Evolutionary conservation across 345 rosid genomes (phyloP).

Genomic region (Euphorbia peplus): DNA sequence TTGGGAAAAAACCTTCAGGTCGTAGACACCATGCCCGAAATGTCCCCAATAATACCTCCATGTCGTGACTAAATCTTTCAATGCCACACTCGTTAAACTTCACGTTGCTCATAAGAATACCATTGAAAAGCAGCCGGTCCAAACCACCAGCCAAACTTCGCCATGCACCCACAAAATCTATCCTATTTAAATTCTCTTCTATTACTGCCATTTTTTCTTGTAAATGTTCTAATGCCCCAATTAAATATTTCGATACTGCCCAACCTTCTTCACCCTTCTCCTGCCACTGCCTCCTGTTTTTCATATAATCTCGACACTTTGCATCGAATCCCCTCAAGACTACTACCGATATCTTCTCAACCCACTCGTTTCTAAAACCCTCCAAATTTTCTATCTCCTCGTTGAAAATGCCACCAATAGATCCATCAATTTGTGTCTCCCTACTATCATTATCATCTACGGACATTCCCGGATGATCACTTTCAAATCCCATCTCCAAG

Average conservation of each 20-base stretch:
- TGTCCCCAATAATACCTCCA: slow-evolving; percentile 64
- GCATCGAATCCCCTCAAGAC: slow-evolving; percentile 83
- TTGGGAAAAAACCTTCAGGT: slow-evolving; percentile 79
- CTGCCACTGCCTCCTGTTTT: slow-evolving; percentile 83
- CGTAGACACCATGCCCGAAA: slow-evolving; percentile 82
- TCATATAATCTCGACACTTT: slow-evolving; percentile 64
- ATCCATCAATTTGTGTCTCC: slow-evolving; percentile 25
- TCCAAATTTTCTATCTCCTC: slow-evolving; percentile 56
- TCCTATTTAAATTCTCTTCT: slow-evolving; percentile 53
- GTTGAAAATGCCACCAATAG: slow-evolving; percentile 45
- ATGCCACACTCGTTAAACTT: slow-evolving; percentile 61
- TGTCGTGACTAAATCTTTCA: slow-evolving; percentile 55
- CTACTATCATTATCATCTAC: slow-evolving; percentile 13
- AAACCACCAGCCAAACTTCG: slow-evolving; percentile 71
- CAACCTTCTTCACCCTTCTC: slow-evolving; percentile 68
- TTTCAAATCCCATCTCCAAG: slow-evolving; percentile 59
- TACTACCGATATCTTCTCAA: slow-evolving; percentile 68
- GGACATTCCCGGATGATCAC: slow-evolving; percentile 36
- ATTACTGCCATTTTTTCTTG: slow-evolving; percentile 66
- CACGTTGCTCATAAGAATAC: slow-evolving; percentile 54
- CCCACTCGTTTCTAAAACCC: slow-evolving; percentile 71
- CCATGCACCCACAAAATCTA: slow-evolving; percentile 69
- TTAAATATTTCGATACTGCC: slow-evolving; percentile 57
- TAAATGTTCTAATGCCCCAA: slow-evolving; percentile 69
- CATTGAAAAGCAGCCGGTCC: slow-evolving; percentile 53